Evolutionary conservation across 768 basidiomycete genomes (phyloP).

Genomic region (Kondoa malvinella): DNA sequence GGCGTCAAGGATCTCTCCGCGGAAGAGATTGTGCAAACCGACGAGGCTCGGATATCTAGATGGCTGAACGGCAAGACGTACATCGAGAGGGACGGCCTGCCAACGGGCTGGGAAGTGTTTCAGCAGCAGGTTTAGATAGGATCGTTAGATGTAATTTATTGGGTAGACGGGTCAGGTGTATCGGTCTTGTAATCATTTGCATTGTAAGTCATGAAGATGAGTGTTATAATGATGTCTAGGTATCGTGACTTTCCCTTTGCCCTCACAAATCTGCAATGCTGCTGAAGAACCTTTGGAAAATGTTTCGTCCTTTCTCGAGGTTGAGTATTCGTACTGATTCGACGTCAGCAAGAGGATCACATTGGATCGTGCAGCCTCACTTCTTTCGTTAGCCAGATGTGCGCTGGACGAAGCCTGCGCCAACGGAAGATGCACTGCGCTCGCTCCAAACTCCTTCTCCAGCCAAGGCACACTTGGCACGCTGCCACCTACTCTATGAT

Average conservation of each 20-base stretch:
- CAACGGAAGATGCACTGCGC: conserved; percentile 81
- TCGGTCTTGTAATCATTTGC: too few species aligned
- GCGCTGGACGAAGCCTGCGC: conserved; percentile 56
- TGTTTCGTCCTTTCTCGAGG: conserved; percentile 14
- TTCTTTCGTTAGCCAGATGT: conserved; percentile 82
- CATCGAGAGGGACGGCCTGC: conserved; percentile 15
- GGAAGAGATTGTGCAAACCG: conserved; percentile 11
- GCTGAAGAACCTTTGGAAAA: conserved; percentile 12
- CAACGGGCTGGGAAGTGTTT: conserved; percentile 10
- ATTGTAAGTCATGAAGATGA: background rate
- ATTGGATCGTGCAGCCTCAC: background rate
- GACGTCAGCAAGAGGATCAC: background rate
- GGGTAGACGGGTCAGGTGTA: too few species aligned
- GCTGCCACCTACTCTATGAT: conserved; percentile 40
- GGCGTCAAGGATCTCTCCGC: conserved; percentile 7
- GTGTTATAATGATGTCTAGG: background rate
- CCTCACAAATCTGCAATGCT: background rate
- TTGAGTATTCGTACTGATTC: conserved; percentile 9
- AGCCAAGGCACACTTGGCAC: conserved; percentile 87
- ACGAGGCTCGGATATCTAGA: conserved; percentile 3
- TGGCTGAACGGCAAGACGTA: conserved; percentile 10
- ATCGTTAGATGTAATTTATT: too few species aligned
- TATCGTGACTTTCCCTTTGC: background rate
- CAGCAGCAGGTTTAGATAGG: too few species aligned
- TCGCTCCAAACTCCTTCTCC: conserved; percentile 77